A percentile compares a stretch with the other conserved stretches of the same genome.
phyloP scores from a whole-genome alignment of 257 asterid species.

The Solanum medicagineum region DNA sequence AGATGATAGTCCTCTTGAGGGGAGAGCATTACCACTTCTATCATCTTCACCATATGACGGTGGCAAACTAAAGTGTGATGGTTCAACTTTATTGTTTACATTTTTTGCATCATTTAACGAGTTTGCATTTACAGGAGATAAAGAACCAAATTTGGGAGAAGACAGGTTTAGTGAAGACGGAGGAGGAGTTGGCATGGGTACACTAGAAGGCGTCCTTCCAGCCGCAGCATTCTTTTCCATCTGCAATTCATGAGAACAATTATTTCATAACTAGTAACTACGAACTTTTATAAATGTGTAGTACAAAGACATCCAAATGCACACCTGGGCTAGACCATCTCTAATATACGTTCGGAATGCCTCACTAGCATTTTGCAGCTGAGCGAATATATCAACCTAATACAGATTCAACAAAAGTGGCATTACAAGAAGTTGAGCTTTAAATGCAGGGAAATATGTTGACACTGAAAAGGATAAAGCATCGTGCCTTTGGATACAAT shows the following conservation, averaged over 20 bases:
- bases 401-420: constrained; percentile 4
- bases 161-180: constrained; percentile 67
- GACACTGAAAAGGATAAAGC: background rate
- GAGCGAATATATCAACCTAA: constrained; percentile 94
- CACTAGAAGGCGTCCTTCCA: constrained; percentile 97
- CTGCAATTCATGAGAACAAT: constrained; percentile 32
- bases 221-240: constrained; percentile 99
- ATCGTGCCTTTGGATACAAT: constrained; percentile 77
- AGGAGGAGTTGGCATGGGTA: constrained; percentile 92
- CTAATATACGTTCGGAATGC: constrained; percentile 92
- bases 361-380: constrained; percentile 97
- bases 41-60: constrained; percentile 74
- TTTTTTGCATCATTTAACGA: constrained; percentile 45
- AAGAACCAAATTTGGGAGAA: constrained; percentile 55
- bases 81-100: constrained; percentile 47
- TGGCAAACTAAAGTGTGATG: constrained; percentile 68
- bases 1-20: constrained; percentile 29
- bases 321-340: constrained; percentile 96
- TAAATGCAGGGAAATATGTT: background rate
- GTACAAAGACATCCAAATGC: background rate
- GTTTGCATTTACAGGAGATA: constrained; percentile 67
- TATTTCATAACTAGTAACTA: background rate
- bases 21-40: constrained; percentile 19
- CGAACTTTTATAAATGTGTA: background rate
- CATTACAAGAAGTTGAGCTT: background rate